Percentiles rank a stretch among this genome's conserved stretches.
These are phyloP conservation scores for Dendrobium nobile DNA, from an alignment of 106 monocot genomes.

Conservation along the genomic window DNA sequence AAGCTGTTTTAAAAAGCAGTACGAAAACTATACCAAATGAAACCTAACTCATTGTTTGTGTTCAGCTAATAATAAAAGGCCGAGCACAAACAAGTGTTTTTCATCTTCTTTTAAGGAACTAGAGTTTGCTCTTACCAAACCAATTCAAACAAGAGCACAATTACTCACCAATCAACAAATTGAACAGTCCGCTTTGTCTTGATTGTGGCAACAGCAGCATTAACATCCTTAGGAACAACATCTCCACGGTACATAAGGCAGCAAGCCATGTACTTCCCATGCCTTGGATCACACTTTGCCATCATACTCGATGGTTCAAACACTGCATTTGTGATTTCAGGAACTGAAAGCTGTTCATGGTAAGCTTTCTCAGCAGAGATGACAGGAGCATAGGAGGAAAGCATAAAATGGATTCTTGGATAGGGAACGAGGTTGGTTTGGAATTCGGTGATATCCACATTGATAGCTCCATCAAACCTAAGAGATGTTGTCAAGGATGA, in stretches of 20 bases:
- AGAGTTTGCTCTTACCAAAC: too few relatives aligned
- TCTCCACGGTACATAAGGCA: conserved; percentile 49
- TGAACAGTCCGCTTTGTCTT: conserved; percentile 35
- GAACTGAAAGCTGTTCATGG: conserved; percentile 32
- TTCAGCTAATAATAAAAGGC: too few relatives aligned
- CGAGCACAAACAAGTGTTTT: too few relatives aligned
- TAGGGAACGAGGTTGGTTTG: conserved; percentile 41
- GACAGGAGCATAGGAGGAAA: conserved; percentile 37
- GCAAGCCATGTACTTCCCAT: conserved; percentile 43
- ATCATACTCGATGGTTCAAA: conserved; percentile 37
- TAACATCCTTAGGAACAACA: conserved; percentile 43
- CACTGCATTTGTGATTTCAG: conserved; percentile 36
- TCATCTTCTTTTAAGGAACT: too few relatives aligned
- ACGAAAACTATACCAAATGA: too few relatives aligned
- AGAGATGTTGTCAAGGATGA: conserved; percentile 35
- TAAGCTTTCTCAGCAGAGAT: conserved; percentile 34
- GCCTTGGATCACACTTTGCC: conserved; percentile 39
- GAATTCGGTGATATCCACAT: conserved; percentile 37
- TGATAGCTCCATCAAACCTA: conserved; percentile 37
- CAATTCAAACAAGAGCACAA: too few relatives aligned
- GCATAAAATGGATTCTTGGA: conserved; percentile 42
- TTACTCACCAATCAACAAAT: conserved; percentile 34
- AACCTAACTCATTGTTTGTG: too few relatives aligned
- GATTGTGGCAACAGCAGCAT: conserved; percentile 33
- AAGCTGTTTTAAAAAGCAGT: too few relatives aligned